phyloP scores from a whole-genome alignment of 768 basidiomycete genomes.

The Podaxis sp. region DNA sequence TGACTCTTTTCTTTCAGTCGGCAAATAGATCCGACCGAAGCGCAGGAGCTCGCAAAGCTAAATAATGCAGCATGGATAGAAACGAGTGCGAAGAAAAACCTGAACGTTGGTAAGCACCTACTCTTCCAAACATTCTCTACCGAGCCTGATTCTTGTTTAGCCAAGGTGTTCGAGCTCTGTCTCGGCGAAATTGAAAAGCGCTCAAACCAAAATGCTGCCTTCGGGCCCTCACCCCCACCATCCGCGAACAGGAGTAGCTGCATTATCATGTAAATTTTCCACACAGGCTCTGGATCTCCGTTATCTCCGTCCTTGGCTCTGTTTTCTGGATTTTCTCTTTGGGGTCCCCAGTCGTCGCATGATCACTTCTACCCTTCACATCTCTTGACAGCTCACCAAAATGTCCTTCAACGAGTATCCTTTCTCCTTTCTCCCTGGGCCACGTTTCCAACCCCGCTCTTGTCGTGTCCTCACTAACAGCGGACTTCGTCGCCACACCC shows the following conservation, averaged over 20 bases:
- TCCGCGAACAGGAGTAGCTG: conserved; percentile 42
- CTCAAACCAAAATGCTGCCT: conserved; percentile 25
- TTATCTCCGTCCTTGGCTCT: not conserved
- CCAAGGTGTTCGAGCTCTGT: conserved; percentile 79
- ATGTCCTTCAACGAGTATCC: not conserved
- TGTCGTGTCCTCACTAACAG: not conserved
- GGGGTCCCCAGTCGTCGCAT: not conserved
- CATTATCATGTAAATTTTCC: conserved; percentile 49
- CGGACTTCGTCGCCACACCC: not conserved
- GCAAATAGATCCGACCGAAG: conserved; percentile 68
- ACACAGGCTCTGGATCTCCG: not conserved
- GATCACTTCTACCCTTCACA: conserved; percentile 6
- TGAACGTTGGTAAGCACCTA: conserved; percentile 69
- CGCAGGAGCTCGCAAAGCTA: conserved; percentile 65
- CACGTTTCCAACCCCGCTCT: not conserved
- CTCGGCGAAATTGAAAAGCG: conserved; percentile 78
- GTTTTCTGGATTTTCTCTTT: conserved; percentile 4
- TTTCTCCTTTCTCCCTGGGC: not conserved
- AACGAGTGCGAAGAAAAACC: conserved; percentile 79
- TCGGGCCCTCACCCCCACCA: conserved; percentile 34
- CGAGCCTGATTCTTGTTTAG: conserved; percentile 31
- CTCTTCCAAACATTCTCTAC: not conserved
- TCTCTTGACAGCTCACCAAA: conserved; percentile 3
- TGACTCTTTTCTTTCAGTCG: conserved; percentile 39
- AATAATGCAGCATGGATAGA: conserved; percentile 80